Conservation (phyloP, 495 filamentous ascomycete genomes). For the Neurospora cerealis region DNA sequence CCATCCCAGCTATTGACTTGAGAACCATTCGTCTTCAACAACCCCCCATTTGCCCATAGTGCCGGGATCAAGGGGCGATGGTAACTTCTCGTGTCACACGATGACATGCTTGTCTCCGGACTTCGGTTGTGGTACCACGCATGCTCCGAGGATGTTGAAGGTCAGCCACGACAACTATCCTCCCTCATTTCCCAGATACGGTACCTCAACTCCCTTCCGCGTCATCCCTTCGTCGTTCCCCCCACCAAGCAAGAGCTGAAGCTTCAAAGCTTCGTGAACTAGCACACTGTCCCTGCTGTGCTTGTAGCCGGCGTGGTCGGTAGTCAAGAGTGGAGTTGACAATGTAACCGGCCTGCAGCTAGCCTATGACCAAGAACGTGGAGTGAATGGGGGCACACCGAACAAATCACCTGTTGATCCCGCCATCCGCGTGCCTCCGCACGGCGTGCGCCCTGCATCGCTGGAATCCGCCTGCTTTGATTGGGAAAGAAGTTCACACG, state of each 20-base stretch:
- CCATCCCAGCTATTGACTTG: not conserved
- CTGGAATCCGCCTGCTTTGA: not conserved
- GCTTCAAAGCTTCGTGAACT: not conserved
- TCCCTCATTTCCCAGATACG: not conserved
- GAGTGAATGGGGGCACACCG: not conserved
- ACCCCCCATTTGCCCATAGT: not conserved
- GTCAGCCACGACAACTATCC: not conserved
- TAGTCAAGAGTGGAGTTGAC: not conserved
- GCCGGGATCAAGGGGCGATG: not conserved
- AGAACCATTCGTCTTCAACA: not conserved
- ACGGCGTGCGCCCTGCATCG: not conserved
- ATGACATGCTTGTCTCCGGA: not conserved
- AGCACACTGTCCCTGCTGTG: not conserved
- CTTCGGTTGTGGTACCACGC: not conserved
- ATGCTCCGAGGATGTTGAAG: not conserved
- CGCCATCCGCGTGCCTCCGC: not conserved
- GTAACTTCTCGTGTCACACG: not conserved
- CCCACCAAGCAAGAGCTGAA: not conserved
- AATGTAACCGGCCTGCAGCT: not conserved
- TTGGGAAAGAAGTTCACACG: not conserved
- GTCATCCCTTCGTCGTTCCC: not conserved
- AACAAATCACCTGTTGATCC: not conserved
- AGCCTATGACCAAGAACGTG: not conserved
- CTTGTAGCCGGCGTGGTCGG: not conserved
- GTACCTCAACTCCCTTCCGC: not conserved